phyloP scores from a whole-genome alignment of 108 stramenopile genomes.

The Skeletonema costatum region DNA sequence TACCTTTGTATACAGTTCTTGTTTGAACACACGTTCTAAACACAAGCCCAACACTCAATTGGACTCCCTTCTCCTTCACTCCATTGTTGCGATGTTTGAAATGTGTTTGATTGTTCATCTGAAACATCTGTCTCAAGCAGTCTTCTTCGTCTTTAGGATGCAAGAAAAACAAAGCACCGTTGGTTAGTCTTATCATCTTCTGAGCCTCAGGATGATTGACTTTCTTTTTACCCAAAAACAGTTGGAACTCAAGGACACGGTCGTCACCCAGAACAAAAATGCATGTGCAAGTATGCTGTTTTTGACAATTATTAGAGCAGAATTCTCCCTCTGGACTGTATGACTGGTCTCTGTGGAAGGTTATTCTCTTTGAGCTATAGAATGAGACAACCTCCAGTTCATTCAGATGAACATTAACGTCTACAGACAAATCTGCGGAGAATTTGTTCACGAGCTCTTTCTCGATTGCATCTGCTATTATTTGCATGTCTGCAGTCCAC shows the following conservation, averaged over 20 bases:
- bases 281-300: background rate
- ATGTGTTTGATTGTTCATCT: background rate
- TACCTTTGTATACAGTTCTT: background rate
- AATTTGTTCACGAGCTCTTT: background rate
- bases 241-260: background rate
- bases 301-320: background rate
- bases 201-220: background rate
- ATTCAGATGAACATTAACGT: background rate
- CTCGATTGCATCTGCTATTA: background rate
- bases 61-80: background rate
- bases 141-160: background rate
- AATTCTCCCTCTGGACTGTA: background rate
- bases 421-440: background rate
- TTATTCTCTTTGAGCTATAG: background rate
- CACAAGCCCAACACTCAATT: background rate
- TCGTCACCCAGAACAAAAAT: background rate
- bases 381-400: background rate
- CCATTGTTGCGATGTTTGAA: constrained; percentile 1
- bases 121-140: background rate
- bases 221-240: background rate
- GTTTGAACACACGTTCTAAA: background rate
- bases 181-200: background rate
- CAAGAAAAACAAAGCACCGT: background rate
- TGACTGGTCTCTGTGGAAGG: background rate
- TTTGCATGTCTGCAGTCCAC: background rate